Evolutionary conservation across 805 yeast species (phyloP).

Genomic region (Nakazawaea wickerhamii): DNA sequence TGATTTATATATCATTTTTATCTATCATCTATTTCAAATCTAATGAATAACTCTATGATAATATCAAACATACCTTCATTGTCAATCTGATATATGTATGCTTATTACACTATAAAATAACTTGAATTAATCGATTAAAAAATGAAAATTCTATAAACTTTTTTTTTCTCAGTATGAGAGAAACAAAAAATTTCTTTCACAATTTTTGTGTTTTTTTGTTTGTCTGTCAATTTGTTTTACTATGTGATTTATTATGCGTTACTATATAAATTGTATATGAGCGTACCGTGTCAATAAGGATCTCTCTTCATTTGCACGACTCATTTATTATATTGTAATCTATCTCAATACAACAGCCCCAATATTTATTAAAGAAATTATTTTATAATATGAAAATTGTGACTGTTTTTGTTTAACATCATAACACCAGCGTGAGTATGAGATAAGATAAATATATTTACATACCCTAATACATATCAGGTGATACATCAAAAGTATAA

Average conservation of each 20-base stretch:
- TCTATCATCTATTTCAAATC: too few species aligned
- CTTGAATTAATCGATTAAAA: not conserved
- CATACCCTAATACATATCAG: conserved; percentile 7
- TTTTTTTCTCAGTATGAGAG: not conserved
- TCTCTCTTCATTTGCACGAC: not conserved
- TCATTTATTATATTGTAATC: too few species aligned
- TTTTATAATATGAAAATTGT: not conserved
- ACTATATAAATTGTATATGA: not conserved
- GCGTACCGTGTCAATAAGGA: not conserved
- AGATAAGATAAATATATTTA: not conserved
- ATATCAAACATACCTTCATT: conserved; percentile 11
- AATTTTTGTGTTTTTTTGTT: too few species aligned
- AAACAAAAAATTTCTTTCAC: too few species aligned
- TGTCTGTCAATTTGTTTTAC: not conserved
- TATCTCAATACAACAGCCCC: not conserved
- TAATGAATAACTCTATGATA: too few species aligned
- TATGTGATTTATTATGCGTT: not conserved
- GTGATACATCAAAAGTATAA: conserved; percentile 3
- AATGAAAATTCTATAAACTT: not conserved
- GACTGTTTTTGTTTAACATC: not conserved
- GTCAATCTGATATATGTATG: not conserved
- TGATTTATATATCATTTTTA: too few species aligned
- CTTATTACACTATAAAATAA: not conserved
- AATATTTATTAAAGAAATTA: too few species aligned
- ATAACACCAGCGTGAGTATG: conserved; percentile 9